phyloP scores from a whole-genome alignment of 192 early-diverging fungal genomes.

The Podila verticillata region DNA sequence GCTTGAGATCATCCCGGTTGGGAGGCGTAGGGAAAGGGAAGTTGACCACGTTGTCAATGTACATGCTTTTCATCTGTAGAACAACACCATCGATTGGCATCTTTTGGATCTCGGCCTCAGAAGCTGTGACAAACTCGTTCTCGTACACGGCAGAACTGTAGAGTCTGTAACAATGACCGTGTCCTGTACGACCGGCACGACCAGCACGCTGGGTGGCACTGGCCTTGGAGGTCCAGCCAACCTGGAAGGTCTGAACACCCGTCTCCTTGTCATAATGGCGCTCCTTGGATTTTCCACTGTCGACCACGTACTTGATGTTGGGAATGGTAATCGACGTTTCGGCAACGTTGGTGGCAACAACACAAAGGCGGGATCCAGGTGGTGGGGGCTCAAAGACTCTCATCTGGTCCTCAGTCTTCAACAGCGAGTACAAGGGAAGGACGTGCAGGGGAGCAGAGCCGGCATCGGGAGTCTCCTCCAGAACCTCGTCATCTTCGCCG shows the following conservation, averaged over 20 bases:
- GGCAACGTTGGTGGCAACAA: slow-evolving; percentile 98
- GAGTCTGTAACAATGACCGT: slow-evolving; percentile 96
- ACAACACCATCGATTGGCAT: slow-evolving; percentile 98
- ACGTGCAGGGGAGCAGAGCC: slow-evolving; percentile 81
- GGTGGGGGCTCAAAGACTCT: slow-evolving; percentile 92
- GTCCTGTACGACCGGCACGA: slow-evolving; percentile 94
- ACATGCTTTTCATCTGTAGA: slow-evolving; percentile 98
- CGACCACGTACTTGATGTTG: slow-evolving; percentile 94
- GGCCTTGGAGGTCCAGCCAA: slow-evolving; percentile 94
- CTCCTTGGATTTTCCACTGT: slow-evolving; percentile 94
- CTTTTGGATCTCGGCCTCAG: slow-evolving; percentile 89
- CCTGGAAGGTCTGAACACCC: slow-evolving; percentile 89
- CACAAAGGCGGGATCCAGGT: slow-evolving; percentile 87
- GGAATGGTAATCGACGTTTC: slow-evolving; percentile 99
- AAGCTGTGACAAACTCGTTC: slow-evolving; percentile 87
- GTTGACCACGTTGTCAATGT: slow-evolving; percentile 91
- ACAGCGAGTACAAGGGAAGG: slow-evolving; percentile 95
- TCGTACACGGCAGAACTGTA: slow-evolving; percentile 95
- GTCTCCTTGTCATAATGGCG: slow-evolving; percentile 85
- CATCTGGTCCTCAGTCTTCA: slow-evolving; percentile 92
- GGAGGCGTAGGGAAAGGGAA: slow-evolving; percentile 99
- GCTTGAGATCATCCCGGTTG: slow-evolving; percentile 69
- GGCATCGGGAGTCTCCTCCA: slow-evolving; percentile 46
- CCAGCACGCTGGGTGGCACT: slow-evolving; percentile 95
- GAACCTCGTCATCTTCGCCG: slow-evolving; percentile 35